phyloP scores from a whole-genome alignment of 495 filamentous ascomycete genomes.

The Tuber aestivum region DNA sequence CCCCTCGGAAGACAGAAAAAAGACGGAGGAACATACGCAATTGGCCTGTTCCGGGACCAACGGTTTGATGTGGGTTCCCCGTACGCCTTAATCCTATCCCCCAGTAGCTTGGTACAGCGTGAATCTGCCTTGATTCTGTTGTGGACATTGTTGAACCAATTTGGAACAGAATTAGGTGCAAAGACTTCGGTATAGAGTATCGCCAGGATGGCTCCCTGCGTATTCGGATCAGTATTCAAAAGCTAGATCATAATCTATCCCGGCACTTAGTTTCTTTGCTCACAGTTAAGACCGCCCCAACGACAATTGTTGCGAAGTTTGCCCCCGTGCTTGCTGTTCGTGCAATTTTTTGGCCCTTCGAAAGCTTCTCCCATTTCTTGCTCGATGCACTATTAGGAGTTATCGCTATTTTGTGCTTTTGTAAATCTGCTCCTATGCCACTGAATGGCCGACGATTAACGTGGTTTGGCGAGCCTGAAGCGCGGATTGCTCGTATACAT shows the following conservation, averaged over 20 bases:
- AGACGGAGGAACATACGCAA: conserved; percentile 57
- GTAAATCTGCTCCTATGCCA: neutral
- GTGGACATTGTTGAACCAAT: conserved; percentile 83
- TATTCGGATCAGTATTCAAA: conserved; percentile 19
- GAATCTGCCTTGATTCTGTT: conserved; percentile 68
- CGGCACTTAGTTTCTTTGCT: conserved; percentile 17
- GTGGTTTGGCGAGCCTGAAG: neutral
- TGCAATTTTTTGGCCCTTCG: conserved; percentile 66
- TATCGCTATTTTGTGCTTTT: neutral
- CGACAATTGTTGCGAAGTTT: conserved; percentile 71
- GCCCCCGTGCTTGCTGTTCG: conserved; percentile 85
- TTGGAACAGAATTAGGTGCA: conserved; percentile 73
- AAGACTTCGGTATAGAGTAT: conserved; percentile 83
- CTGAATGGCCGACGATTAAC: neutral
- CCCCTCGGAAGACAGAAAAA: conserved; percentile 5
- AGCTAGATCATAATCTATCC: conserved; percentile 25
- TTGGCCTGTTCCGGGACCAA: conserved; percentile 78
- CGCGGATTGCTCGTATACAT: neutral
- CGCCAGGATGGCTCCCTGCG: conserved; percentile 65
- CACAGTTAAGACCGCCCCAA: conserved; percentile 71
- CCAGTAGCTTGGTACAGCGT: conserved; percentile 67
- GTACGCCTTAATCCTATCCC: conserved; percentile 70
- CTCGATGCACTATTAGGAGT: conserved; percentile 67
- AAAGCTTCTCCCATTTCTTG: conserved; percentile 73
- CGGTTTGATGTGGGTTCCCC: conserved; percentile 76